Percentiles rank a stretch among this genome's conserved stretches.
phyloP scores from a whole-genome alignment of 352 stramenopile genomes.

The Globisporangium iwayamae region DNA sequence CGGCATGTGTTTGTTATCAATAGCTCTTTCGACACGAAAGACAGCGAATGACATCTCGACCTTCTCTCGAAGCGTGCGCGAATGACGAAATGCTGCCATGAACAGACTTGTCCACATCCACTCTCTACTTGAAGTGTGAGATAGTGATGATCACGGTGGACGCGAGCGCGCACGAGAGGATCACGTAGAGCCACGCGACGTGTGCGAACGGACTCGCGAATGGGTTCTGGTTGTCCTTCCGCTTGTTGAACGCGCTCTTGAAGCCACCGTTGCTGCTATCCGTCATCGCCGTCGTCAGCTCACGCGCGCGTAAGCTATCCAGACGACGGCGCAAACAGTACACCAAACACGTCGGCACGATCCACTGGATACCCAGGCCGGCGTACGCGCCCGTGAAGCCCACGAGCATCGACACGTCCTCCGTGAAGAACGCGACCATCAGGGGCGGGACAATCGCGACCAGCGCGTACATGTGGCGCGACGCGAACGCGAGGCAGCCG shows the following conservation, averaged over 20 bases:
- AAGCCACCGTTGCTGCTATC: neutral
- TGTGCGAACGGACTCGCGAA: constrained; percentile 76
- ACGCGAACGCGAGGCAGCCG: constrained; percentile 32
- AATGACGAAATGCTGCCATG: neutral
- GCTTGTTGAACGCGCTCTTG: constrained; percentile 1
- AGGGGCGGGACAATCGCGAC: constrained; percentile 73
- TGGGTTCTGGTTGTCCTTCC: constrained; percentile 40
- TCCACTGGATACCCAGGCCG: constrained; percentile 84
- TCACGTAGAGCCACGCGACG: constrained; percentile 65
- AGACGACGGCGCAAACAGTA: constrained; percentile 65
- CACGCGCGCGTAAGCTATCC: constrained; percentile 22
- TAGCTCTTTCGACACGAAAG: too few relatives aligned
- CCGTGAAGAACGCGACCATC: constrained; percentile 81
- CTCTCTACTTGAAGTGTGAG: constrained; percentile 31
- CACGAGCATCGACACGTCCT: constrained; percentile 88
- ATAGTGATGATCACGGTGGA: constrained; percentile 76
- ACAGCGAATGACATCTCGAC: too few relatives aligned
- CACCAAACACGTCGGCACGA: constrained; percentile 78
- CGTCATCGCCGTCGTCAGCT: neutral
- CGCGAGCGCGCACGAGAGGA: constrained; percentile 48
- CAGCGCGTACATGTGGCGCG: constrained; percentile 64
- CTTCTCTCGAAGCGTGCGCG: too few relatives aligned
- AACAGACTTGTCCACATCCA: neutral
- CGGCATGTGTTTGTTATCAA: too few relatives aligned
- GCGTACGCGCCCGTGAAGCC: constrained; percentile 85